Conservation (phyloP, 148 eudicot species). For the Talinum fruticosum region DNA sequence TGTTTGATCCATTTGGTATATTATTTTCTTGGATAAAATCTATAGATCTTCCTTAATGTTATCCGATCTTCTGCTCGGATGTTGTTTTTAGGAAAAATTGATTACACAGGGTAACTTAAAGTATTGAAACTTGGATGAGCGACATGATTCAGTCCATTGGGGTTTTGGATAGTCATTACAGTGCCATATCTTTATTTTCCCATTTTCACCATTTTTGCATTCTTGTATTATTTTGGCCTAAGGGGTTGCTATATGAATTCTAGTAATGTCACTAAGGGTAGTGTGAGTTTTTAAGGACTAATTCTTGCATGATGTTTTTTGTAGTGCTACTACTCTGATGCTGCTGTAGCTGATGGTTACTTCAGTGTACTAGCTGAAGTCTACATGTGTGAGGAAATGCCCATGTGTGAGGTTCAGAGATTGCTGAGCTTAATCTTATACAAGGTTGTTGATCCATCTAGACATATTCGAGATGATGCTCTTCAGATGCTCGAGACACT, state of each 20-base stretch:
- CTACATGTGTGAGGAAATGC: conserved; percentile 98
- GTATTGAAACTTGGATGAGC: not conserved
- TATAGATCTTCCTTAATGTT: not conserved
- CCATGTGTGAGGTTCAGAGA: conserved; percentile 97
- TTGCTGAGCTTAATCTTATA: conserved; percentile 89
- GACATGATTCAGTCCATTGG: not conserved
- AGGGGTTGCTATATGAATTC: not conserved
- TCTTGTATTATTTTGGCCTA: not conserved
- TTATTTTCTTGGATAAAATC: not conserved
- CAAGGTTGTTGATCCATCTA: conserved; percentile 97
- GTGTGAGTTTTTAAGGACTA: not conserved
- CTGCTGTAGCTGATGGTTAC: conserved; percentile 98
- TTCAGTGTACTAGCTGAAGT: conserved; percentile 98
- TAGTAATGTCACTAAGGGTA: not conserved
- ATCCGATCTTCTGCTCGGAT: not conserved
- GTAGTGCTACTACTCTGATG: conserved; percentile 97
- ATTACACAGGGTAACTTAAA: not conserved
- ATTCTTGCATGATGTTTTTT: not conserved
- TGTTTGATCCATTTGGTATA: not conserved
- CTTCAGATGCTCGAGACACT: conserved; percentile 99
- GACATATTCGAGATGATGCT: conserved; percentile 99
- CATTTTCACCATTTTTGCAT: conserved; percentile 4
- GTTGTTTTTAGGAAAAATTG: not conserved
- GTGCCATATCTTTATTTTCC: not conserved
- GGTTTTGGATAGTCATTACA: not conserved